Evolutionary conservation across 495 filamentous ascomycete species (phyloP).

Genomic region (Emericellopsis terricola): DNA sequence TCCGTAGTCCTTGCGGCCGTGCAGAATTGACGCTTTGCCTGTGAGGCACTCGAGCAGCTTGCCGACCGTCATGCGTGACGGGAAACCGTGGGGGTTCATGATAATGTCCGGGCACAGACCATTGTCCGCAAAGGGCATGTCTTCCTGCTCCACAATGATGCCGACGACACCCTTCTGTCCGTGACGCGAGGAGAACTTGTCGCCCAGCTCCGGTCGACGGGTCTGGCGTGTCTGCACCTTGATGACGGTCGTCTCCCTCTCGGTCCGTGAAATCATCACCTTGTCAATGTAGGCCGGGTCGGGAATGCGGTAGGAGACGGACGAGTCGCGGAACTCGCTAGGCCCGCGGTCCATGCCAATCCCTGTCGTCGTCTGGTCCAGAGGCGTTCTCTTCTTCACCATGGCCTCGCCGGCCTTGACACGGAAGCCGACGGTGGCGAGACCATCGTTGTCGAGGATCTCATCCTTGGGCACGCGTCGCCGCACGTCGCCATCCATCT

Average conservation of each 20-base stretch:
- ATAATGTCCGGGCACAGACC: slow-evolving; percentile 93
- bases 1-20: slow-evolving; percentile 52
- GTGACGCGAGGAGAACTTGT: slow-evolving; percentile 97
- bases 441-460: slow-evolving; percentile 58
- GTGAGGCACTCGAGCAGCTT: slow-evolving; percentile 93
- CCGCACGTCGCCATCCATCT: slow-evolving; percentile 32
- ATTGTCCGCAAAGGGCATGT: slow-evolving; percentile 88
- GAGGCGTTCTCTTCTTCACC: slow-evolving; percentile 70
- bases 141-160: slow-evolving; percentile 86
- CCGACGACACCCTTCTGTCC: slow-evolving; percentile 98
- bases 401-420: slow-evolving; percentile 61
- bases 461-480: slow-evolving; percentile 50
- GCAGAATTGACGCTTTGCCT: slow-evolving; percentile 79
- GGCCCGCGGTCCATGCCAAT: slow-evolving; percentile 44
- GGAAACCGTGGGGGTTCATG: slow-evolving; percentile 99
- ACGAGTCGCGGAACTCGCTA: slow-evolving; percentile 44
- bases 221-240: slow-evolving; percentile 92
- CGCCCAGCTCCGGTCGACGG: slow-evolving; percentile 79
- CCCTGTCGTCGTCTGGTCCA: slow-evolving; percentile 46
- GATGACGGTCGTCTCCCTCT: slow-evolving; percentile 59
- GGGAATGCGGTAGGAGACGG: slow-evolving; percentile 64
- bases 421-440: slow-evolving; percentile 65
- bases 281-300: slow-evolving; percentile 88
- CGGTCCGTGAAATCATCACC: slow-evolving; percentile 75
- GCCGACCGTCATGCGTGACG: slow-evolving; percentile 97